These are phyloP conservation scores for Kondoa malvinella DNA, from an alignment of 768 basidiomycete species.

Conservation along the genomic window DNA sequence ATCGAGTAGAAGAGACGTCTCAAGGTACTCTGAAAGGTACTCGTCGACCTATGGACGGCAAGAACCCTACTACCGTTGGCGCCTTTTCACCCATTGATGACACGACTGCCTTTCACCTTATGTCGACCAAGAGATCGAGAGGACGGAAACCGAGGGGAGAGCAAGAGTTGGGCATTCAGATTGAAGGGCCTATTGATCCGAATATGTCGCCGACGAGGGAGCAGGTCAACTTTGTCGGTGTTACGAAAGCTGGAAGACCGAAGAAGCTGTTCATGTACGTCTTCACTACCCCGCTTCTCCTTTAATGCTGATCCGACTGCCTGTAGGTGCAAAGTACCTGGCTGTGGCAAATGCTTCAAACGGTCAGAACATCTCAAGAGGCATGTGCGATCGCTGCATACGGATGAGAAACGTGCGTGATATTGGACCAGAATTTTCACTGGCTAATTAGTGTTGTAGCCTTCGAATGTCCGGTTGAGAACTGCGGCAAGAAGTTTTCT, in stretches of 20 bases:
- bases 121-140: slow-evolving; percentile 22
- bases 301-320: neutral
- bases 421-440: neutral
- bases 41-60: neutral
- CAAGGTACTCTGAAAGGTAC: slow-evolving; percentile 3
- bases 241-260: slow-evolving; percentile 21
- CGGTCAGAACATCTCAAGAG: slow-evolving; percentile 79
- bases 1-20: neutral
- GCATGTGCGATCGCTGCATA: slow-evolving; percentile 74
- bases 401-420: slow-evolving; percentile 72
- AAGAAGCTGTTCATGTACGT: slow-evolving; percentile 22
- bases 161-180: slow-evolving; percentile 10
- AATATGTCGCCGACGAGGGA: slow-evolving; percentile 9
- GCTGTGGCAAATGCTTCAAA: slow-evolving; percentile 74
- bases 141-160: slow-evolving; percentile 19
- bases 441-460: slow-evolving; percentile 36
- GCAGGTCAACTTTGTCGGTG: slow-evolving; percentile 17
- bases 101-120: slow-evolving; percentile 45
- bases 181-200: neutral
- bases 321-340: slow-evolving; percentile 48
- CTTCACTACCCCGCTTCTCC: neutral
- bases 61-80: slow-evolving; percentile 39
- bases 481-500: slow-evolving; percentile 58
- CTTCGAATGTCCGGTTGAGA: slow-evolving; percentile 50
- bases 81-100: slow-evolving; percentile 56